Conservation (phyloP, 768 basidiomycete genomes). For the Cystofilobasidium ferigula region DNA sequence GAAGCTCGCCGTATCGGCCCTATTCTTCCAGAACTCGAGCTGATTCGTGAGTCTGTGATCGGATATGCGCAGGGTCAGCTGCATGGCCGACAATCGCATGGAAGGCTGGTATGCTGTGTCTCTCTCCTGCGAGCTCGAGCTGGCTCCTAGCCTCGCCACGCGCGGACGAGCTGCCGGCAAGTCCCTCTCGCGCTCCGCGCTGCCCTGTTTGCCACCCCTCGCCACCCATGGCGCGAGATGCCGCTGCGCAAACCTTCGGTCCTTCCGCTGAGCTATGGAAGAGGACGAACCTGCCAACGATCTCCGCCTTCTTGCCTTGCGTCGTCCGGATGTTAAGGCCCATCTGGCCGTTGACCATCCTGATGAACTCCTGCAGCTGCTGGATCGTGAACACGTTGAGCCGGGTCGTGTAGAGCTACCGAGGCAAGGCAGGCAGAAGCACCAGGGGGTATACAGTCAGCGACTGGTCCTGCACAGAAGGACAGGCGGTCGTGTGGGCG, state of each 20-base stretch:
- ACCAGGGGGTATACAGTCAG: background rate
- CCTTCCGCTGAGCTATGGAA: background rate
- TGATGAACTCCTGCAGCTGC: background rate
- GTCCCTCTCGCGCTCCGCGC: no score
- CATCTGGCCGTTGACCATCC: slow-evolving; percentile 9
- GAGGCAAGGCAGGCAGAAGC: background rate
- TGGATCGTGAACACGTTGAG: slow-evolving; percentile 5
- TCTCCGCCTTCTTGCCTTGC: slow-evolving; percentile 18
- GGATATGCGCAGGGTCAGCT: background rate
- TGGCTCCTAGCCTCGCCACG: no score
- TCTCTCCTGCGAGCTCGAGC: no score
- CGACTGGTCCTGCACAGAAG: no score
- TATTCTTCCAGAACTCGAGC: slow-evolving; percentile 4
- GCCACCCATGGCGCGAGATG: background rate
- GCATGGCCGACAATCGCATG: no score
- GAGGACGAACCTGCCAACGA: slow-evolving; percentile 10
- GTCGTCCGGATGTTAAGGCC: slow-evolving; percentile 5
- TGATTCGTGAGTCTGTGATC: slow-evolving; percentile 1
- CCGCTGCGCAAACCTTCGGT: no score
- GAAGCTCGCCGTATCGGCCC: background rate
- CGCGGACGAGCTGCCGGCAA: no score
- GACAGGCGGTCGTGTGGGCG: no score
- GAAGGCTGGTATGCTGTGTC: no score
- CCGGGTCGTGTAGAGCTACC: background rate
- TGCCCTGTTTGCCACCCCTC: background rate